phyloP scores from a whole-genome alignment of 768 basidiomycete genomes.

The Asterophora lycoperdoides region DNA sequence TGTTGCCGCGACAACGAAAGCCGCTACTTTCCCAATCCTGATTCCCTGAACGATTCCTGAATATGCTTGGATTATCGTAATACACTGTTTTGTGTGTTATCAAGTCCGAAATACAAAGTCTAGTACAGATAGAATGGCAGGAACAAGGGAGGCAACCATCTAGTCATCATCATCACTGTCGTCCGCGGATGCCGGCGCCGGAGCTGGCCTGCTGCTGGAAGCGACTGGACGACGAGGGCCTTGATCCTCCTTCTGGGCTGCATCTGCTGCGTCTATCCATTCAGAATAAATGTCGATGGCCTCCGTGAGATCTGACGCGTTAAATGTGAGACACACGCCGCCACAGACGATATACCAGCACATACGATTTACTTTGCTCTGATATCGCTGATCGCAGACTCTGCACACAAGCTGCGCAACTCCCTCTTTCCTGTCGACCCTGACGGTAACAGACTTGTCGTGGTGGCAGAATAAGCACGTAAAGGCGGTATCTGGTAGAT shows the following conservation, averaged over 20 bases:
- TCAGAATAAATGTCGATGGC: conserved; percentile 88
- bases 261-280: conserved; percentile 88
- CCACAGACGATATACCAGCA: conserved; percentile 5
- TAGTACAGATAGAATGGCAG: conserved; percentile 9
- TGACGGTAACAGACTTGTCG: conserved; percentile 82
- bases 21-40: too few species aligned
- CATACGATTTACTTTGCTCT: conserved; percentile 84
- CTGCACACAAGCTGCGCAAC: conserved; percentile 76
- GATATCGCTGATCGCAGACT: conserved; percentile 83
- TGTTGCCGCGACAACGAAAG: conserved; percentile 23
- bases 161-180: conserved; percentile 53
- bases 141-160: conserved; percentile 6
- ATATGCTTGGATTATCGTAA: conserved; percentile 7
- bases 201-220: conserved; percentile 54
- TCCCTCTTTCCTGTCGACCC: conserved; percentile 82
- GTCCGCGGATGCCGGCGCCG: conserved; percentile 39
- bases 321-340: conserved; percentile 6
- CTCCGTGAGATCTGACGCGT: conserved; percentile 68
- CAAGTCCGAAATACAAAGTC: conserved; percentile 15
- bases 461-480: conserved; percentile 89
- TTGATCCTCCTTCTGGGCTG: conserved; percentile 64
- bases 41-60: neutral
- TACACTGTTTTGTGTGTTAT: conserved; percentile 11
- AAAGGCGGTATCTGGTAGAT: conserved; percentile 65
- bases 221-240: conserved; percentile 49